phyloP scores from a whole-genome alignment of 2,329 filamentous ascomycete genomes.

The Penicillium sp. region DNA sequence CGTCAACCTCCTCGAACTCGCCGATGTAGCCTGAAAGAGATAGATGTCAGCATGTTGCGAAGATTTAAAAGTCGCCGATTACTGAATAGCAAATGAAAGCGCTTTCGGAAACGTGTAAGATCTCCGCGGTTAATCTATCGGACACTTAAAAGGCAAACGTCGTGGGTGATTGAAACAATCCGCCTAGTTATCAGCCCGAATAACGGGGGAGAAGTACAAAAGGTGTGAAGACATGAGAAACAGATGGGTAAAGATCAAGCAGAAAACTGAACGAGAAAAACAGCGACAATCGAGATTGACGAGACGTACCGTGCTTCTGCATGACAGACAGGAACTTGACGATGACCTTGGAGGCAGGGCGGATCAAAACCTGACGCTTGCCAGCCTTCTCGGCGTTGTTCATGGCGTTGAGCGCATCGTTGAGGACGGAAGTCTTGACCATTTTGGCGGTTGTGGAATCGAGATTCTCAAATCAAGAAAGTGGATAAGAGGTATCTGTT shows the following conservation, averaged over 20 bases:
- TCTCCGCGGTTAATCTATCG: slow-evolving; percentile 90
- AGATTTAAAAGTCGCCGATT: slow-evolving; percentile 91
- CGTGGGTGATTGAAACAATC: slow-evolving; percentile 80
- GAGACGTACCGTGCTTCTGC: slow-evolving; percentile 94
- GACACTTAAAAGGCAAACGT: slow-evolving; percentile 99
- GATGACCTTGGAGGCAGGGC: slow-evolving; percentile 98
- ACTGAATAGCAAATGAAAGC: slow-evolving; percentile 48
- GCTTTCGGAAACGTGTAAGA: slow-evolving; percentile 92
- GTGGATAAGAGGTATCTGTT: slow-evolving; percentile 39
- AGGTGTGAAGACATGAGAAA: slow-evolving; percentile 6
- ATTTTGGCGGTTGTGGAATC: slow-evolving; percentile 69
- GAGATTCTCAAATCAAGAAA: slow-evolving; percentile 54
- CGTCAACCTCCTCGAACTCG: slow-evolving; percentile 99
- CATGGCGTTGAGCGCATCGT: slow-evolving; percentile 98
- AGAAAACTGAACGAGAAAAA: slow-evolving; percentile 10
- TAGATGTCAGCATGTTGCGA: slow-evolving; percentile 74
- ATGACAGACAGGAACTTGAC: slow-evolving; percentile 99
- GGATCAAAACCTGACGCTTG: slow-evolving; percentile 99
- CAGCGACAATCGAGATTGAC: background rate
- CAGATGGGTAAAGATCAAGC: slow-evolving; percentile 1
- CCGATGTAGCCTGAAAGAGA: slow-evolving; percentile 81
- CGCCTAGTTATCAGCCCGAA: slow-evolving; percentile 99
- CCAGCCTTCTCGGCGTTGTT: slow-evolving; percentile 99
- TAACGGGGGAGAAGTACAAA: slow-evolving; percentile 18
- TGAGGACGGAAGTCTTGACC: slow-evolving; percentile 98